Evolutionary conservation across 495 filamentous ascomycete species (phyloP).

Genomic region (Lasiosphaeriaceae sp.): DNA sequence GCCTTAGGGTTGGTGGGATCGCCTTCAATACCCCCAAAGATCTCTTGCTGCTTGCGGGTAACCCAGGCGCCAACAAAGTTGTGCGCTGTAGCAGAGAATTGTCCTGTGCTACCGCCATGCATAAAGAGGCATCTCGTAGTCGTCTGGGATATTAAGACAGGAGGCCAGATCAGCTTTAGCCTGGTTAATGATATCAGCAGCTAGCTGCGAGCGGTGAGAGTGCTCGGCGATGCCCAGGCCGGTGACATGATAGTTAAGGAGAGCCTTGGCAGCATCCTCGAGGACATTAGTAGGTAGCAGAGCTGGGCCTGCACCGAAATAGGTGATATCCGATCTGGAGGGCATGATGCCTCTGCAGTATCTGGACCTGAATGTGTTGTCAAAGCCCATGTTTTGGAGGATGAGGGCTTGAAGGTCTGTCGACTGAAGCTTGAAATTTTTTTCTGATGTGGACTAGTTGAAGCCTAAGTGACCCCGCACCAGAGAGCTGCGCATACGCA

Average conservation of each 20-base stretch:
- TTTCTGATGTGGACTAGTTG: too few species aligned
- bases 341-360: too few species aligned
- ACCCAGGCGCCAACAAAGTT: conserved; percentile 75
- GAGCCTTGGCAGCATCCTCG: conserved; percentile 64
- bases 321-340: conserved; percentile 32
- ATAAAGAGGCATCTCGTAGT: conserved; percentile 78
- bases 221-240: conserved; percentile 83
- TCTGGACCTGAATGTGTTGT: too few species aligned
- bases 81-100: conserved; percentile 77
- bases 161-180: conserved; percentile 60
- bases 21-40: too few species aligned
- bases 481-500: too few species aligned
- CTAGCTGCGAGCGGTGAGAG: conserved; percentile 80
- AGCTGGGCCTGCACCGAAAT: conserved; percentile 83
- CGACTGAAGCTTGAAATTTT: too few species aligned
- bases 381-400: too few species aligned
- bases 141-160: conserved; percentile 69
- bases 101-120: conserved; percentile 77
- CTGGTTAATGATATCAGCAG: conserved; percentile 63
- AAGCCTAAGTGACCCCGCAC: too few species aligned
- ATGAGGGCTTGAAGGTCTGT: too few species aligned
- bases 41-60: too few species aligned
- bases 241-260: conserved; percentile 77
- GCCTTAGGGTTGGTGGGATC: too few species aligned
- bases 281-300: conserved; percentile 75